These are phyloP conservation scores for Hericium coralloides DNA, from an alignment of 768 basidiomycete genomes.

Conservation along the genomic window DNA sequence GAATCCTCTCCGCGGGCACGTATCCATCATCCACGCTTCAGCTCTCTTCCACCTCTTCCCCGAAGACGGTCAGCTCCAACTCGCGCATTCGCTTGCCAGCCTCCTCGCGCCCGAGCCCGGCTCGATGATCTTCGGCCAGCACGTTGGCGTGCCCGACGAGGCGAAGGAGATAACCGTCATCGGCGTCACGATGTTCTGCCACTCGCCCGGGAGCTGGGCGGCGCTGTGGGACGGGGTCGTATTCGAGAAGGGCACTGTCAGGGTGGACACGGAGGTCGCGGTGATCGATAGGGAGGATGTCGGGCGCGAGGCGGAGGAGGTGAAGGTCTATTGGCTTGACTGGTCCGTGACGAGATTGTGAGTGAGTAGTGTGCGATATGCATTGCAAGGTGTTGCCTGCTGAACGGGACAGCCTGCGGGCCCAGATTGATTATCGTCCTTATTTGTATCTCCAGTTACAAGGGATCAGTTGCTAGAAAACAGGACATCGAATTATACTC, in stretches of 20 bases:
- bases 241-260: slow-evolving; percentile 4
- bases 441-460: no score
- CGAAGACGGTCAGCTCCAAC: slow-evolving; percentile 28
- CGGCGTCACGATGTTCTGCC: slow-evolving; percentile 17
- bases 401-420: no score
- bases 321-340: background rate
- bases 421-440: no score
- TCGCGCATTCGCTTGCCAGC: slow-evolving; percentile 33
- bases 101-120: slow-evolving; percentile 34
- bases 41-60: slow-evolving; percentile 44
- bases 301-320: background rate
- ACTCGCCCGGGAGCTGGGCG: slow-evolving; percentile 27
- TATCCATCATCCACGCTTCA: slow-evolving; percentile 41
- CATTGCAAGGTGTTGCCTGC: no score
- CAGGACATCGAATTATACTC: no score
- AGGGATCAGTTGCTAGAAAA: no score
- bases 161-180: slow-evolving; percentile 11
- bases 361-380: background rate
- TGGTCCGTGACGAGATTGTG: background rate
- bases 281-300: background rate
- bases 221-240: slow-evolving; percentile 26
- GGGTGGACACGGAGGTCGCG: background rate
- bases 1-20: slow-evolving; percentile 34
- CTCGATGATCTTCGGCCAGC: slow-evolving; percentile 37
- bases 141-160: slow-evolving; percentile 25